These are phyloP conservation scores for Trypanosoma vivax DNA, from an alignment of 208 protist species.

Conservation along the genomic window DNA sequence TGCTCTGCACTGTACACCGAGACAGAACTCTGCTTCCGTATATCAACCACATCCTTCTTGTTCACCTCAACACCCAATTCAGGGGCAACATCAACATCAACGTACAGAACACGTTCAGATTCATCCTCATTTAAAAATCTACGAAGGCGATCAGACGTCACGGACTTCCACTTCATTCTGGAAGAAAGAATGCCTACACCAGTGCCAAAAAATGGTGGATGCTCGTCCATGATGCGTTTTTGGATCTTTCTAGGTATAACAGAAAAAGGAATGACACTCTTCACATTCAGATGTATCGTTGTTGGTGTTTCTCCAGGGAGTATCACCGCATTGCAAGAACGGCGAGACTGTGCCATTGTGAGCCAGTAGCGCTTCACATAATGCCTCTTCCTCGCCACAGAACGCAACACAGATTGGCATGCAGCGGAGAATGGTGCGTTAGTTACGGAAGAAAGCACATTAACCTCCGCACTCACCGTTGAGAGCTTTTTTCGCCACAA, in stretches of 20 bases:
- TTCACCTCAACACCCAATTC: slow-evolving; percentile 50
- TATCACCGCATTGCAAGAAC: slow-evolving; percentile 63
- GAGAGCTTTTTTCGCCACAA: slow-evolving; percentile 5
- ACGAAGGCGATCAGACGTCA: slow-evolving; percentile 66
- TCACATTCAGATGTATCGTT: slow-evolving; percentile 67
- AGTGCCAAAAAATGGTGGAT: slow-evolving; percentile 82
- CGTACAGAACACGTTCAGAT: slow-evolving; percentile 70
- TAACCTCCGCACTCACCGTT: slow-evolving; percentile 17
- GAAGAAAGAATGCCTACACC: slow-evolving; percentile 85
- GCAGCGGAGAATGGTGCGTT: slow-evolving; percentile 58
- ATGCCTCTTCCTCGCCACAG: slow-evolving; percentile 22
- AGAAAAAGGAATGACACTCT: slow-evolving; percentile 66
- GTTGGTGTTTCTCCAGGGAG: slow-evolving; percentile 58
- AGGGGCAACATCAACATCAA: slow-evolving; percentile 51
- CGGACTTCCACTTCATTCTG: slow-evolving; percentile 74
- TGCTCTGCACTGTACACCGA: slow-evolving; percentile 80
- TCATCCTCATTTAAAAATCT: slow-evolving; percentile 61
- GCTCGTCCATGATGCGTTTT: slow-evolving; percentile 71
- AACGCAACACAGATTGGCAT: slow-evolving; percentile 44
- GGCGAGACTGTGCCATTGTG: slow-evolving; percentile 67
- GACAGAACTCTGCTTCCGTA: slow-evolving; percentile 66
- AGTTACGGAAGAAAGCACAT: slow-evolving; percentile 70
- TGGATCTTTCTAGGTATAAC: slow-evolving; percentile 46
- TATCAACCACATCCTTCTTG: slow-evolving; percentile 58
- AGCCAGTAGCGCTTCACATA: slow-evolving; percentile 76